phyloP scores from a whole-genome alignment of 495 filamentous ascomycete genomes.

The Halenospora varia region DNA sequence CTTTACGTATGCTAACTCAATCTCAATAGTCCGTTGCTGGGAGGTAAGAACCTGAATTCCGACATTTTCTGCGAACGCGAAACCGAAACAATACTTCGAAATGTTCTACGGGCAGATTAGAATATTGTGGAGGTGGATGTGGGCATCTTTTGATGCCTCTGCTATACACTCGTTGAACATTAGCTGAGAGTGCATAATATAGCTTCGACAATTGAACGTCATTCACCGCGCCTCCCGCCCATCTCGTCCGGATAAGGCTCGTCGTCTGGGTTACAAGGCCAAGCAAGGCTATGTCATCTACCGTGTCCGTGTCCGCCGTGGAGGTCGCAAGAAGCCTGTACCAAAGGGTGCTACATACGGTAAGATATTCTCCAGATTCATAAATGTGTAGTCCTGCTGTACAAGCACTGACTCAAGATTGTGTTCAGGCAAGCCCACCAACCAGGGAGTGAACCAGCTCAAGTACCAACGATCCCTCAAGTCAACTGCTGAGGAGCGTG shows the following conservation, averaged over 20 bases:
- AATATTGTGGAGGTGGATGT: slow-evolving; percentile 30
- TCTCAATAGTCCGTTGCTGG: slow-evolving; percentile 99
- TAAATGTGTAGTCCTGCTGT: slow-evolving; percentile 1
- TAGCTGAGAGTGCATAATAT: slow-evolving; percentile 99
- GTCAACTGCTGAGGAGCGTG: slow-evolving; percentile 98
- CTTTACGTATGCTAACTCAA: too few relatives aligned
- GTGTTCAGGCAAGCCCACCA: slow-evolving; percentile 92
- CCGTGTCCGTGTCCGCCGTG: slow-evolving; percentile 93
- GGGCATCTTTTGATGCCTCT: slow-evolving; percentile 33
- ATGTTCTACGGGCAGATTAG: slow-evolving; percentile 19
- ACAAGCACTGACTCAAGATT: slow-evolving; percentile 6
- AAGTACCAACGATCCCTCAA: slow-evolving; percentile 99
- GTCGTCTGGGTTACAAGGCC: slow-evolving; percentile 99
- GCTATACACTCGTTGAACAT: slow-evolving; percentile 99
- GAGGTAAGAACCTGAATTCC: slow-evolving; percentile 79
- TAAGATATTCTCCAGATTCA: slow-evolving; percentile 37
- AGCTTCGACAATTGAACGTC: slow-evolving; percentile 98
- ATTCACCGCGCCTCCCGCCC: slow-evolving; percentile 98
- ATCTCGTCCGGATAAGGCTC: slow-evolving; percentile 98
- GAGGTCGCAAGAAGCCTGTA: slow-evolving; percentile 93
- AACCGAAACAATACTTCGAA: slow-evolving; percentile 24
- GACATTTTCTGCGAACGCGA: slow-evolving; percentile 15
- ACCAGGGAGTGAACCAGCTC: slow-evolving; percentile 99
- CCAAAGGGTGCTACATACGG: slow-evolving; percentile 99
- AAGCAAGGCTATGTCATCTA: slow-evolving; percentile 99